Evolutionary conservation across 768 basidiomycete genomes (phyloP), one percentile per base, ranked within the genome.

Genomic region (Pulveroboletus ravenelii): DNA sequence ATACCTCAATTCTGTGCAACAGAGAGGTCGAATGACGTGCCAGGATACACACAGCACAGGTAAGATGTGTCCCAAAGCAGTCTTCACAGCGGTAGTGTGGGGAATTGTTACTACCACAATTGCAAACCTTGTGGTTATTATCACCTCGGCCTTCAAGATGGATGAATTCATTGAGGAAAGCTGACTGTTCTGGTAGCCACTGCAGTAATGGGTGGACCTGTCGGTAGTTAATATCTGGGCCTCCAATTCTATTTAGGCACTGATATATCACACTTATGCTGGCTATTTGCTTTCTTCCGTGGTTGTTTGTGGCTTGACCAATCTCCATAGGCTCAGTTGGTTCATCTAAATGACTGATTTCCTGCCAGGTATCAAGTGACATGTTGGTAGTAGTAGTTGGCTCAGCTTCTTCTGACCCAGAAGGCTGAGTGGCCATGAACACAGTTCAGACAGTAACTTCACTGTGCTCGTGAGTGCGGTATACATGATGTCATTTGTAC

Each of bases 131-230:
- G 3, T 5, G 5, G 14, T 9, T 13, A 17, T 50, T 10, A 10
- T 29, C 29, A 3, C 41, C 48, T 10, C 29, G 2, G 2, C 49
- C 49, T n/a, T 50, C 30, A 0, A 50, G 36, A 15, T 5, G 17
- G 15, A 50, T 50, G 7, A 50, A 38, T 25, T 50, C 49, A 10
- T 50, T 18, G 1, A 50, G 41, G 18, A 50, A 50, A 15, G 35
- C 31, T 10, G 31, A 31, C 31, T 8, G 10, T 12, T 31, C 31
- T 5, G 41, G 49, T 13, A 44, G 15, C 42, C 49, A 50, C 6
- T 50, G 42, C 4, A 50, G 35, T 3, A 50, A 17, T 8, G 29
- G 36, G 10, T 43, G 27, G 9, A 20, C 39, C 14, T 40, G 14
- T 40, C 25, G 2, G 20, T 36, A 7, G 8, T 36, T 17, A 17